Base-by-base conservation (phyloP, 1,284 basidiomycete species). In the Malassezia dermatis region DNA sequence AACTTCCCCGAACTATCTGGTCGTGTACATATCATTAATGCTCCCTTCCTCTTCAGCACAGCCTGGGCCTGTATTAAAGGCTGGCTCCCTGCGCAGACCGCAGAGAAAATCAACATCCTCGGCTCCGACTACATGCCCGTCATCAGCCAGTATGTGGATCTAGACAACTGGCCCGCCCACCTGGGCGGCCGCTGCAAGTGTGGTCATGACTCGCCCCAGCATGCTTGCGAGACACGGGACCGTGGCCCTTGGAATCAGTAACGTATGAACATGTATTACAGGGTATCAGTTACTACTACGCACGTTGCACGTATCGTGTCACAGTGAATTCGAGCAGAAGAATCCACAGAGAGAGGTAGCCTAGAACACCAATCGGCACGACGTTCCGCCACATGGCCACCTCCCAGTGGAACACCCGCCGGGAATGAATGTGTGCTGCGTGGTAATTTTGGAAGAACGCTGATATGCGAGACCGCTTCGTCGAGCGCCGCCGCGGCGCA, bases 11-110 rank as follows among this genome's bases (percentile, higher is more conserved):
- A 73, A 40, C 51, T 73, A 3, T 57, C 51, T 0, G 71, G 71
- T 0, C 53, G 65, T n/a, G 67, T 73, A 10, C 70, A 71, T 53
- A 71, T 73, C 53, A 73, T 73, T 54, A 72, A 72, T 47, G 66
- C 67, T 12, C 69, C 67, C 2, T 65, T 63, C 42, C 65, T 69
- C 41, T 71, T 71, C 34, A 61, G 56, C 42, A 69, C 66, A 2
- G 67, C 69, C 39, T 73, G 67, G 66, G 44, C 58, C 8, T 69
- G 61, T 56, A 52, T 73, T 41, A 72, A 72, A 26, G 67, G 64
- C 13, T 73, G 71, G 71, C 53, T 73, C 21, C 71, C 71, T 3
- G 31, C 44, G 2, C 64, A 54, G 7, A 73, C 71, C 7, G 67
- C 63, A 26, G 66, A 68, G 4, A 73, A 73, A 55, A 65, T 73